phyloP scores from a whole-genome alignment of 1,139 yeast species.

The Saccharomyces hybrid region DNA sequence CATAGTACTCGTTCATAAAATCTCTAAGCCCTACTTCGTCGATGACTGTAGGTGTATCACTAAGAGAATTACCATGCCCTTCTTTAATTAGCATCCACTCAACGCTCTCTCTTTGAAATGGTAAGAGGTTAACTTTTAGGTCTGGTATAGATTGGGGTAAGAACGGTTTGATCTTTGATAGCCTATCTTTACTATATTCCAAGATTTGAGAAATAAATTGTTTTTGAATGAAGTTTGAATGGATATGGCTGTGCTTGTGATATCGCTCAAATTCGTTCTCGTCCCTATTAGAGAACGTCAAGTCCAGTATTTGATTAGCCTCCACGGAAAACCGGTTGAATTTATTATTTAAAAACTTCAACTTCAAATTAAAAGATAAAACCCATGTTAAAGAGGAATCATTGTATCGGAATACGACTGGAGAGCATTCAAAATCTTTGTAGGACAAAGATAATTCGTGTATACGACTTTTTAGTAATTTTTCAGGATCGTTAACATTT shows the following conservation, averaged over 20 bases:
- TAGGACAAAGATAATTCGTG: not conserved
- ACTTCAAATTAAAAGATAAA: not conserved
- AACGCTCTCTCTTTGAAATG: slow-evolving; percentile 29
- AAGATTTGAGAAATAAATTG: slow-evolving; percentile 21
- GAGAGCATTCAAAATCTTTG: not conserved
- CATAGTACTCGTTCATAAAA: slow-evolving; percentile 23
- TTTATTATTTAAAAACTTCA: not conserved
- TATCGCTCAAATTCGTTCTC: not conserved
- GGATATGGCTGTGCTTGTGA: not conserved
- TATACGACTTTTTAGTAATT: not conserved
- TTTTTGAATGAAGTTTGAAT: slow-evolving; percentile 19
- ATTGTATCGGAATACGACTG: not conserved
- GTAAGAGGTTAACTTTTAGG: slow-evolving; percentile 19
- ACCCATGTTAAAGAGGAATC: not conserved
- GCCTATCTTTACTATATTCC: slow-evolving; percentile 14
- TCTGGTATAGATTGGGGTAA: slow-evolving; percentile 3
- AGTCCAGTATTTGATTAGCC: slow-evolving; percentile 1
- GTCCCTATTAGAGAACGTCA: not conserved
- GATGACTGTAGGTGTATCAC: not conserved
- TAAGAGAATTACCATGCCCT: not conserved
- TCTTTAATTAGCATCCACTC: slow-evolving; percentile 32
- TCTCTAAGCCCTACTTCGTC: slow-evolving; percentile 6
- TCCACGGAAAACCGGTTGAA: not conserved
- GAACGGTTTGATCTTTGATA: slow-evolving; percentile 4
- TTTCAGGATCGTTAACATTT: not conserved